Base-by-base conservation (phyloP, 2,329 filamentous ascomycete species). In the Colletotrichum coccodes region DNA sequence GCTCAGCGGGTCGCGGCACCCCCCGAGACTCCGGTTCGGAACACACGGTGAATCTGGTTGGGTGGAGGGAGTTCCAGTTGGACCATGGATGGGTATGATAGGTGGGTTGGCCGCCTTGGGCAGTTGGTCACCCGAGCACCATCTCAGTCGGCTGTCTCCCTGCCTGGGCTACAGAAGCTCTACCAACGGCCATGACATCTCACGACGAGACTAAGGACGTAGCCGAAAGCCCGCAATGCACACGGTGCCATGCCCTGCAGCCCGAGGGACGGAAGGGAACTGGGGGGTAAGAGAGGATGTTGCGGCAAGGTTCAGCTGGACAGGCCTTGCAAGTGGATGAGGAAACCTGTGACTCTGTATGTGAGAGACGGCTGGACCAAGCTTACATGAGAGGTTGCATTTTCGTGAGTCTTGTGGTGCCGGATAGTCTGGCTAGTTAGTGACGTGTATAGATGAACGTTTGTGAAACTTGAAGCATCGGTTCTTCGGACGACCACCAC, bases 331-430 rank as follows among this genome's bases (percentile, higher is more conserved):
- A 52, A 50, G 47, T 26, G 28, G 46, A 59, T 23, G 38, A 40
- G 57, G 23, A 36, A 68, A 65, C 61, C 42, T 60, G 66, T 38
- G 61, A 68, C 61, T 52, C 34, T 40, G 38, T 38, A 52, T 50
- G 66, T 65, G 66, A 68, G 60, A 68, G 65, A 68, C 66, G 56
- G 42, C 49, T 65, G 65, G 60, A 54, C 61, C 60, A 68, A 64
- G 60, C 65, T 64, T 64, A 52, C 63, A 63, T 58, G 47, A 34
- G 23, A 58, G 40, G 44, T 46, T 42, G 36, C 54, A 60, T 53
- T 38, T 46, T 32, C 16, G 21, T 7, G 16, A 14, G 30, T 30
- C n/a, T n/a, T 23, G 7, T 23, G 38, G 8, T 59, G 28, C 30
- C 54, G 61, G 46, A 64, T 53, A 40, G 53, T 9, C 46, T 28